Base-by-base conservation (phyloP, 768 basidiomycete species). In the Boletus rubropictus region DNA sequence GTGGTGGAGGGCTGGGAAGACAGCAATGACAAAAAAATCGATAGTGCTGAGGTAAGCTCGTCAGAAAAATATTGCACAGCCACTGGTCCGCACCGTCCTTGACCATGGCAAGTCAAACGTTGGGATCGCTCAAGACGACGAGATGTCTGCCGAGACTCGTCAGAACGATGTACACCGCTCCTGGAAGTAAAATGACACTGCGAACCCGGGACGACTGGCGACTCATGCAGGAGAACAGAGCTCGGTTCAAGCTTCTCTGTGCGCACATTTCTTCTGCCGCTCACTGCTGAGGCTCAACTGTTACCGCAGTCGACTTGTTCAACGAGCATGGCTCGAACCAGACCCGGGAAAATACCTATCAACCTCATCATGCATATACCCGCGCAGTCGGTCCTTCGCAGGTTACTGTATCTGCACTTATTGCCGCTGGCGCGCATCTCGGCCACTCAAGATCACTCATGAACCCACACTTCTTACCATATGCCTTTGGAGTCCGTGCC, bases 401-500 rank as follows among this genome's bases (percentile, higher is more conserved):
- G 50, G 72, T 84, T 43, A 90, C 95, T 3, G 72, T 92, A 40
- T 95, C 94, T 2, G 86, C 93, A 39, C 82, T 99, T 51, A 72
- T 97, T 35, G 94, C 96, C 1, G 76, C 93, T 12, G 92, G 92
- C 21, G 94, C 96, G 14, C 94, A 97, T 63, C 81, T 98, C 37
- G 96, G 96, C 7, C 94, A 98, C 63, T 78, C 87, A 28, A 77
- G 79, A 32, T 76, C 82, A 5, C 79, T 90, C 55, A 84, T 94
- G 75, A 89, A 92, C 65, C 84, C 90, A 24, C 88, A 89, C 64
- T 93, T 92, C 57, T 73, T 86, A 57, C 89, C 94, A 25, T 95
- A 93, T 65, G 84, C 94, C 29, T 97, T 96, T 63, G 96, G 94
- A 51, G 80, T 81, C 14, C 89, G 96, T 46, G 80, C 90, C 36